Percentiles rank a stretch among this genome's conserved stretches.
These are phyloP conservation scores for Camellia lanceoleosa DNA, from an alignment of 148 eudicot genomes.

Conservation along the genomic window DNA sequence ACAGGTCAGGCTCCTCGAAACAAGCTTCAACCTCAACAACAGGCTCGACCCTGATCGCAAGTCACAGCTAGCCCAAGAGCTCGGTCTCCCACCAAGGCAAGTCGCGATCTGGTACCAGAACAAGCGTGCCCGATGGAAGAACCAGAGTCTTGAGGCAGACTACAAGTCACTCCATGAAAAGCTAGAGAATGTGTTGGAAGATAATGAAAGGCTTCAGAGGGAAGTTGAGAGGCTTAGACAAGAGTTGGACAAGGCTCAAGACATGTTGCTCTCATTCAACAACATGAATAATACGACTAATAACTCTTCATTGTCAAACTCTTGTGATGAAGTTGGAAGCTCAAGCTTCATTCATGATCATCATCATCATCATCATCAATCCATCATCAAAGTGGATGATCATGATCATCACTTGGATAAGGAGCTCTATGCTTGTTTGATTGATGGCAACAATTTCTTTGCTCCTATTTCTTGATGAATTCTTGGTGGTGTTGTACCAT, in stretches of 20 bases:
- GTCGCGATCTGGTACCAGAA: slow-evolving; percentile 50
- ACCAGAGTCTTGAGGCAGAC: slow-evolving; percentile 24
- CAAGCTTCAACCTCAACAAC: slow-evolving; percentile 34
- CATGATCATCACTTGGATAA: slow-evolving; percentile 13
- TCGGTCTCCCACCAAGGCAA: slow-evolving; percentile 35
- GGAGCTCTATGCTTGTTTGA: slow-evolving; percentile 7
- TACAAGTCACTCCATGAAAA: slow-evolving; percentile 7
- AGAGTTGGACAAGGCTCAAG: slow-evolving; percentile 26
- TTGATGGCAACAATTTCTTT: slow-evolving; percentile 22
- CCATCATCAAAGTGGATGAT: no score
- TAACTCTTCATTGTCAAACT: slow-evolving; percentile 14
- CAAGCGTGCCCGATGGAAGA: slow-evolving; percentile 46
- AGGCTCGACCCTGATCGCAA: slow-evolving; percentile 38
- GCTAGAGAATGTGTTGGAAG: slow-evolving; percentile 13
- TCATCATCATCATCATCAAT: no score
- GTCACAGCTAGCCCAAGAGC: slow-evolving; percentile 31
- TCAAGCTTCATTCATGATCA: slow-evolving; percentile 11
- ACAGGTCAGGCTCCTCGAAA: slow-evolving; percentile 34
- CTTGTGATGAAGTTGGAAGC: slow-evolving; percentile 30
- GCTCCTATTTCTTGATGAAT: background rate
- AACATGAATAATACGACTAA: background rate
- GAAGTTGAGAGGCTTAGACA: slow-evolving; percentile 27
- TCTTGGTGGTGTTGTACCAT: background rate
- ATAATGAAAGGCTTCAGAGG: slow-evolving; percentile 23
- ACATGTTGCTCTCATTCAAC: slow-evolving; percentile 10